Conservation (phyloP, 495 filamentous ascomycete genomes). For the Penicillium diatomitis region DNA sequence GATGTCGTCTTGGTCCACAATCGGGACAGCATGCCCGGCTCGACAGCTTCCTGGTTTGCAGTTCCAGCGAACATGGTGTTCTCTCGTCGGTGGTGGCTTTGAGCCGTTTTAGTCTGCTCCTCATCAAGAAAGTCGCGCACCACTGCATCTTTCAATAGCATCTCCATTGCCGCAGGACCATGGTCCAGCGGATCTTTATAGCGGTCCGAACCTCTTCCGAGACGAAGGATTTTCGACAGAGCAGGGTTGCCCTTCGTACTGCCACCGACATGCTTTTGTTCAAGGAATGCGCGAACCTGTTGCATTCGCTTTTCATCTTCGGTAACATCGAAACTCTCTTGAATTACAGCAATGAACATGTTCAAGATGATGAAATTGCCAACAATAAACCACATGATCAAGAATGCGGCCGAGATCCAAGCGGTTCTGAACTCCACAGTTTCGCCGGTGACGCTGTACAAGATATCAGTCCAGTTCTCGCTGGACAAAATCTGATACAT, state of each 20-base stretch:
- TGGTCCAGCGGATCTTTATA: constrained; percentile 80
- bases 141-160: constrained; percentile 91
- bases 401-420: constrained; percentile 93
- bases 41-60: constrained; percentile 25
- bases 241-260: constrained; percentile 61
- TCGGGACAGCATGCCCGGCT: constrained; percentile 46
- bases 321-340: constrained; percentile 99
- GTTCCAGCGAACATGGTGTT: constrained; percentile 12
- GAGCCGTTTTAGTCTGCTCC: constrained; percentile 23
- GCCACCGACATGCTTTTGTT: constrained; percentile 75
- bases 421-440: constrained; percentile 53
- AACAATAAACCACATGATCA: constrained; percentile 92
- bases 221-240: constrained; percentile 76
- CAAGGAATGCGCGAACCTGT: constrained; percentile 88
- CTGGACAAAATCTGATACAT: constrained; percentile 99
- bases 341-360: constrained; percentile 99
- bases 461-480: constrained; percentile 85
- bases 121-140: constrained; percentile 93
- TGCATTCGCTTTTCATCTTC: constrained; percentile 97
- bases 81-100: constrained; percentile 19
- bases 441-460: constrained; percentile 73
- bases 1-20: constrained; percentile 47
- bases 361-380: constrained; percentile 95
- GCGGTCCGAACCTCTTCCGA: constrained; percentile 54
- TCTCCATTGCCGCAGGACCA: constrained; percentile 79